Conservation (phyloP, 768 basidiomycete species). For the Tylopilus rubrobrunneus region DNA sequence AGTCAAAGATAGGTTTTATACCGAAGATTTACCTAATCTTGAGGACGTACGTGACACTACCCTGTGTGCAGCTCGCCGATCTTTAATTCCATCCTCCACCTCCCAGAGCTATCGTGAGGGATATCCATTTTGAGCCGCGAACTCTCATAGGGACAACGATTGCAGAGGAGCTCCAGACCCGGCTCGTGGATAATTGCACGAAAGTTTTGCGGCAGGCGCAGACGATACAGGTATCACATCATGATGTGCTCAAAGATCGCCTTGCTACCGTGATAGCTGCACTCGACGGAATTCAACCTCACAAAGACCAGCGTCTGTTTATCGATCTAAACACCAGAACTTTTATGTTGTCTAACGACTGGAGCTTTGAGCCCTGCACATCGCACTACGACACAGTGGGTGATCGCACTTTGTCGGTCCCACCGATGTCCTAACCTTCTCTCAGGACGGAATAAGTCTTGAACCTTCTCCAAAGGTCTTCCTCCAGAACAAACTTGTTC, state of each 20-base stretch:
- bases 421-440: slow-evolving; percentile 1
- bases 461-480: slow-evolving; percentile 73
- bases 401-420: background rate
- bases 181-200: slow-evolving; percentile 53
- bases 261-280: slow-evolving; percentile 44
- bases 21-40: slow-evolving; percentile 60
- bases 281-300: slow-evolving; percentile 50
- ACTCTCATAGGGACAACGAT: background rate
- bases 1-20: slow-evolving; percentile 66
- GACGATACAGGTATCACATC: slow-evolving; percentile 52
- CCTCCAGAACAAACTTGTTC: slow-evolving; percentile 72
- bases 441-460: slow-evolving; percentile 46
- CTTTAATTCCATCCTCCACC: slow-evolving; percentile 11
- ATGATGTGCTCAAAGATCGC: slow-evolving; percentile 53
- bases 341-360: slow-evolving; percentile 63
- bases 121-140: background rate
- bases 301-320: slow-evolving; percentile 66
- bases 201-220: slow-evolving; percentile 58
- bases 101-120: slow-evolving; percentile 67
- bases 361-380: slow-evolving; percentile 71
- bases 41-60: slow-evolving; percentile 57
- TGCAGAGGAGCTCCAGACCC: slow-evolving; percentile 69
- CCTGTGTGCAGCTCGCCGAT: slow-evolving; percentile 6
- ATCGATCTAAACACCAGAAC: slow-evolving; percentile 66
- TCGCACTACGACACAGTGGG: slow-evolving; percentile 74